phyloP scores from a whole-genome alignment of 345 rosid genomes.

The Eucalyptus tenuipes region DNA sequence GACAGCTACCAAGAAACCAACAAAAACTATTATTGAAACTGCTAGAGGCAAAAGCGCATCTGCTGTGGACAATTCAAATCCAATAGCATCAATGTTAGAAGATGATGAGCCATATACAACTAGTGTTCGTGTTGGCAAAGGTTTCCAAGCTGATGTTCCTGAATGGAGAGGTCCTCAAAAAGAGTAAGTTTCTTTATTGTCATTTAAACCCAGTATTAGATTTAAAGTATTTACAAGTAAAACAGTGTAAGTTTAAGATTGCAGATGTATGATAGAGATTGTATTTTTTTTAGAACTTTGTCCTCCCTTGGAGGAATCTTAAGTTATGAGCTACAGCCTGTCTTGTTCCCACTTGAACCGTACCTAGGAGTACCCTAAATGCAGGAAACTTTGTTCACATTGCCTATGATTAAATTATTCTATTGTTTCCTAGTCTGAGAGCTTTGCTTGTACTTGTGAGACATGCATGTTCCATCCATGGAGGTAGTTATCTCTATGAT shows the following conservation, averaged over 20 bases:
- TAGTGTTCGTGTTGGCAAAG: constrained; percentile 59
- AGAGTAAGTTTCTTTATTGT: constrained; percentile 26
- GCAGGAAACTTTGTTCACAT: neutral
- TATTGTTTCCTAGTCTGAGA: neutral
- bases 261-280: neutral
- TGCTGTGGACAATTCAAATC: constrained; percentile 16
- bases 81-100: constrained; percentile 36
- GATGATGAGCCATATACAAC: constrained; percentile 38
- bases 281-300: neutral
- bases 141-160: constrained; percentile 84
- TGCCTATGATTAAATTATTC: neutral
- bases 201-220: neutral
- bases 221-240: neutral
- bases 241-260: neutral
- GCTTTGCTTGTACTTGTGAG: neutral
- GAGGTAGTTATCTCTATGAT: neutral
- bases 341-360: neutral
- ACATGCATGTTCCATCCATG: neutral
- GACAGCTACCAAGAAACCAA: constrained; percentile 4
- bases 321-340: neutral
- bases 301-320: neutral
- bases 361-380: neutral
- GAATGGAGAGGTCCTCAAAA: constrained; percentile 65
- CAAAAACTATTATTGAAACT: constrained; percentile 15
- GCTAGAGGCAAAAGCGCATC: constrained; percentile 19